Conservation (phyloP, 2,329 filamentous ascomycete species). For the Cercospora canescens region DNA sequence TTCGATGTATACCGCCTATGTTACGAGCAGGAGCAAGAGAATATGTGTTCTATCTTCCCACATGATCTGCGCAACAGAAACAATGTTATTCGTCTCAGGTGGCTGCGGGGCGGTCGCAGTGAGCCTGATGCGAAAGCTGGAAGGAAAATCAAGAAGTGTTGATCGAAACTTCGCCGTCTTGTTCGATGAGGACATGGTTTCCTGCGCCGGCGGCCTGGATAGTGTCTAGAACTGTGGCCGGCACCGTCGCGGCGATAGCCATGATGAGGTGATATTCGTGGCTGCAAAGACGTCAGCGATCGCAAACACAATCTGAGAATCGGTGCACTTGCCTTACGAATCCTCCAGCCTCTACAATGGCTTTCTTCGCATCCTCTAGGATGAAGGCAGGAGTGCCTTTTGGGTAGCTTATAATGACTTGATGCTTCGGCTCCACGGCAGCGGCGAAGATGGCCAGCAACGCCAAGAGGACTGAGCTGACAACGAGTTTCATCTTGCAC, state of each 20-base stretch:
- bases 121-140: neutral
- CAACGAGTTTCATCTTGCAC: slow-evolving; percentile 33
- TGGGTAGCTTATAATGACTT: slow-evolving; percentile 77
- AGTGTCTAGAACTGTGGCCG: slow-evolving; percentile 66
- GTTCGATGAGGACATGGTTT: slow-evolving; percentile 69
- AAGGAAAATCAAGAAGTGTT: neutral
- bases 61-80: neutral
- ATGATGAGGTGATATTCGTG: slow-evolving; percentile 37
- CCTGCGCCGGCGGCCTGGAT: slow-evolving; percentile 63
- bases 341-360: slow-evolving; percentile 36
- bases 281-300: slow-evolving; percentile 21
- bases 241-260: slow-evolving; percentile 56
- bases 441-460: slow-evolving; percentile 23
- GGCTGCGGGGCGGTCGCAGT: neutral
- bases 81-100: neutral
- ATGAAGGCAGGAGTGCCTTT: slow-evolving; percentile 67
- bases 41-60: neutral
- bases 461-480: slow-evolving; percentile 28
- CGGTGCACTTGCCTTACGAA: neutral
- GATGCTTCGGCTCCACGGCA: slow-evolving; percentile 57
- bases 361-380: slow-evolving; percentile 68
- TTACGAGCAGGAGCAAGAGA: neutral
- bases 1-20: neutral
- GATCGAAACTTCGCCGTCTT: slow-evolving; percentile 57
- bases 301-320: neutral